phyloP scores from a whole-genome alignment of 768 basidiomycete species.

The Dentipellis sp. region DNA sequence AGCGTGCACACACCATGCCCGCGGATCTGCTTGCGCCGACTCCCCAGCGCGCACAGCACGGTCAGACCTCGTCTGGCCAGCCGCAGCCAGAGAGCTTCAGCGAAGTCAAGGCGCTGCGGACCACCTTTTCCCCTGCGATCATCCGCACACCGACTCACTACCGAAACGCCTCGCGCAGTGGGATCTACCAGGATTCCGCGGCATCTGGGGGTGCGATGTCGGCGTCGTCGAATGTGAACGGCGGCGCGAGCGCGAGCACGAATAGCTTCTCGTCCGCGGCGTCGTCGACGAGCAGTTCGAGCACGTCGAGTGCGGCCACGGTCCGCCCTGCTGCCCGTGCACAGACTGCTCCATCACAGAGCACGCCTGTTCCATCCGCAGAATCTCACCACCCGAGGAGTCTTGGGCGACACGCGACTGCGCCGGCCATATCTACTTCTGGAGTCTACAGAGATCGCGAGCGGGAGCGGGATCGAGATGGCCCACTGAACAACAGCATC shows the following conservation, averaged over 20 bases:
- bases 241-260: neutral
- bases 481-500: neutral
- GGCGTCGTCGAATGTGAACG: neutral
- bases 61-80: slow-evolving; percentile 1
- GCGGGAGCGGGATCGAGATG: neutral
- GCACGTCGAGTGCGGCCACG: neutral
- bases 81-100: slow-evolving; percentile 39
- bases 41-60: slow-evolving; percentile 9
- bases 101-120: slow-evolving; percentile 40
- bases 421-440: neutral
- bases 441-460: neutral
- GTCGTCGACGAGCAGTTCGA: neutral
- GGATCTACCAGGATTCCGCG: slow-evolving; percentile 12
- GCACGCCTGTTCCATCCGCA: neutral
- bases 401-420: neutral
- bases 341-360: neutral
- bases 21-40: slow-evolving; percentile 7
- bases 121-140: slow-evolving; percentile 63
- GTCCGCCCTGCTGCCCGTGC: neutral
- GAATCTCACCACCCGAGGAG: neutral
- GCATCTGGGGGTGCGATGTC: neutral
- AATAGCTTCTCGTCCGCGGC: neutral
- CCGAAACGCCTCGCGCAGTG: slow-evolving; percentile 11
- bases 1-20: slow-evolving; percentile 9
- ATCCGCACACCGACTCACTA: slow-evolving; percentile 65